Evolutionary conservation across 345 rosid species (phyloP).

Genomic region (Durio zibethinus): DNA sequence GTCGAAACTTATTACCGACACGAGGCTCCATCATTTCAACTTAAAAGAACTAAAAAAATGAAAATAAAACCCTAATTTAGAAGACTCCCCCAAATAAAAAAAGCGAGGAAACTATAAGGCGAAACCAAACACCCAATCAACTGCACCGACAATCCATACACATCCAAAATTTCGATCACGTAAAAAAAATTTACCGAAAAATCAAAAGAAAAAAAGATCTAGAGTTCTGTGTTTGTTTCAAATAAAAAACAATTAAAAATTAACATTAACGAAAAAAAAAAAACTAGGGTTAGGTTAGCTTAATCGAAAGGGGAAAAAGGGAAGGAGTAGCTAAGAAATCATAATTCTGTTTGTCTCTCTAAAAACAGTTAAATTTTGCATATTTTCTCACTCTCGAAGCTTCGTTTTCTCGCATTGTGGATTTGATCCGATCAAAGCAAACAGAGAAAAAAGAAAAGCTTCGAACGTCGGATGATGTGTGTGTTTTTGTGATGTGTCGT

Average conservation of each 20-base stretch:
- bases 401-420: constrained; percentile 4
- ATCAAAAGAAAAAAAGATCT: background rate
- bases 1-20: constrained; percentile 87
- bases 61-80: constrained; percentile 2
- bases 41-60: background rate
- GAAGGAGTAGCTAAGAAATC: background rate
- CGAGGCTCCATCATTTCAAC: constrained; percentile 67
- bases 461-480: background rate
- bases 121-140: constrained; percentile 1
- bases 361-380: background rate
- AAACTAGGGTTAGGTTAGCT: constrained; percentile 10
- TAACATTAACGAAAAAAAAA: background rate
- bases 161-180: constrained; percentile 5
- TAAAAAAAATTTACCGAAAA: background rate
- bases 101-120: background rate
- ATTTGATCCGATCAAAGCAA: background rate
- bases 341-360: background rate
- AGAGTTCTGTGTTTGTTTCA: background rate
- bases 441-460: background rate
- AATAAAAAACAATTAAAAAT: background rate
- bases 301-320: background rate
- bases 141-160: background rate
- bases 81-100: constrained; percentile 1
- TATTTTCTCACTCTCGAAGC: background rate
- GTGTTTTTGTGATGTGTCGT: background rate